Conservation (phyloP, 1,139 yeast species). For the Suhomyces yuchorum region DNA sequence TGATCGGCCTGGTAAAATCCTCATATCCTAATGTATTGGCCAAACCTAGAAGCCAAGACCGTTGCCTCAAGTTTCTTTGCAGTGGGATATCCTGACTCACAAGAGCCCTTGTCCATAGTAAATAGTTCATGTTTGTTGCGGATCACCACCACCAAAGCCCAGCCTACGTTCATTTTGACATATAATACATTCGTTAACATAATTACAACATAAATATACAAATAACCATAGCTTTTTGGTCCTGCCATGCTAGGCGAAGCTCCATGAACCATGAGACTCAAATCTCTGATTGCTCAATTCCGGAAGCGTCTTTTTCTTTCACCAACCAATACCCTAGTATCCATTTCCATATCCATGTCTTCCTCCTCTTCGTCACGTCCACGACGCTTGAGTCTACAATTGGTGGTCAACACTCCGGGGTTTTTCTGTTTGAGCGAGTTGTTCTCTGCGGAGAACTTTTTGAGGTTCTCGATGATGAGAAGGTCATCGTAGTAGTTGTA, state of each 20-base stretch:
- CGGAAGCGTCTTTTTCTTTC: constrained; percentile 15
- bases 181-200: constrained; percentile 5
- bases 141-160: too few species aligned
- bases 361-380: constrained; percentile 24
- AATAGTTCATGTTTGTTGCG: neutral
- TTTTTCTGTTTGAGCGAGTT: constrained; percentile 30
- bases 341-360: constrained; percentile 11
- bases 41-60: too few species aligned
- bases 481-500: constrained; percentile 45
- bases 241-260: constrained; percentile 1
- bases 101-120: neutral
- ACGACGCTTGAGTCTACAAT: constrained; percentile 37
- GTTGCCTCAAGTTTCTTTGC: too few species aligned
- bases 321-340: constrained; percentile 9
- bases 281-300: neutral
- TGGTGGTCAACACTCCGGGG: constrained; percentile 34
- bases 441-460: constrained; percentile 43
- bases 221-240: constrained; percentile 1
- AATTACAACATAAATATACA: constrained; percentile 3
- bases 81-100: constrained; percentile 16
- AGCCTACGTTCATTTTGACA: too few species aligned
- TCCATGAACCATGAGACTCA: neutral
- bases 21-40: too few species aligned
- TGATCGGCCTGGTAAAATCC: too few species aligned
- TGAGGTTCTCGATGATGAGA: constrained; percentile 42